These are phyloP conservation scores for Paraconiothyrium brasiliense DNA, from an alignment of 2,329 filamentous ascomycete species.

Conservation along the genomic window DNA sequence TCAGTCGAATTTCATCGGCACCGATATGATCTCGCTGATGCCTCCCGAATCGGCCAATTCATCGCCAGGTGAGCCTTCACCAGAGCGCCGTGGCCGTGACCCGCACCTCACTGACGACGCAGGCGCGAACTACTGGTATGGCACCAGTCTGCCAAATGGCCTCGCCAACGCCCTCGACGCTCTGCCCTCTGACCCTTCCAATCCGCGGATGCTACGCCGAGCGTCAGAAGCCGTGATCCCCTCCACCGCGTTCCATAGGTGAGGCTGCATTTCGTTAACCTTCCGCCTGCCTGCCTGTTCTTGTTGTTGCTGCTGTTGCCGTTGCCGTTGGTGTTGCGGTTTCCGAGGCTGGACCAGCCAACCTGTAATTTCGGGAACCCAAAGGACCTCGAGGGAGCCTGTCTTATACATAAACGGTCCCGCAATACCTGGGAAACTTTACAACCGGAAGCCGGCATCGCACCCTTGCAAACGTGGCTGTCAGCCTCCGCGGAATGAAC, in stretches of 20 bases:
- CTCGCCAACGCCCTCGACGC: constrained; percentile 29
- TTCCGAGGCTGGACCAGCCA: not conserved
- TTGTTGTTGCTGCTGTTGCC: not conserved
- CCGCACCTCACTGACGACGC: constrained; percentile 24
- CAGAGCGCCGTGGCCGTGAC: constrained; percentile 1
- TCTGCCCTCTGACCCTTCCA: constrained; percentile 32
- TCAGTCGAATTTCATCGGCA: constrained; percentile 28
- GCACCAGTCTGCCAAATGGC: constrained; percentile 41
- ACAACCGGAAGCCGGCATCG: not conserved
- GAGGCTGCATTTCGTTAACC: constrained; percentile 23
- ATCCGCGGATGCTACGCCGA: constrained; percentile 43
- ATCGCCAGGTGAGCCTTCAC: constrained; percentile 39
- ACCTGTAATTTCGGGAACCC: not conserved
- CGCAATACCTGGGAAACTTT: not conserved
- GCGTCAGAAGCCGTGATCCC: constrained; percentile 45
- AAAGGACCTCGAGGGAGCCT: not conserved
- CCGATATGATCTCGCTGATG: constrained; percentile 50
- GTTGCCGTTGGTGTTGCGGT: too few species aligned
- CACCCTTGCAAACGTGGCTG: constrained; percentile 7
- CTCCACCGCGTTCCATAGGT: constrained; percentile 41
- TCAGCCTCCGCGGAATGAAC: constrained; percentile 2
- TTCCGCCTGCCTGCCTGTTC: not conserved
- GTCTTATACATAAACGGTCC: constrained; percentile 1
- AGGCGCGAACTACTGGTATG: constrained; percentile 48
- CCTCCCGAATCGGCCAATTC: constrained; percentile 46